These are phyloP conservation scores for Cornus suecica DNA, from an alignment of 148 eudicot genomes.

Conservation along the genomic window DNA sequence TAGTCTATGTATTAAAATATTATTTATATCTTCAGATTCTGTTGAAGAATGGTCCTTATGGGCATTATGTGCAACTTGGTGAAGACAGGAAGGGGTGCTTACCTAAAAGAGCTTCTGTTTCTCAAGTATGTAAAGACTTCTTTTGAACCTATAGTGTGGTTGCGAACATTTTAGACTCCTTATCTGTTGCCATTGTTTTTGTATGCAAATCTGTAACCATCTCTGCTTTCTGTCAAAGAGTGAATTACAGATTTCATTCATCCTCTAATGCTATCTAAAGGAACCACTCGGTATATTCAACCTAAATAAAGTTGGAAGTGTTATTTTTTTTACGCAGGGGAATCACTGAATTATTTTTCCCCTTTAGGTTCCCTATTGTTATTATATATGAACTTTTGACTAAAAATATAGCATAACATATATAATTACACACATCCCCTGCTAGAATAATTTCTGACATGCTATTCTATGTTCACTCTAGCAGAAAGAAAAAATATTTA, in stretches of 20 bases:
- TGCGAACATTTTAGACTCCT: background rate
- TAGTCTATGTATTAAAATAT: background rate
- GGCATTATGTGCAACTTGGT: constrained; percentile 90
- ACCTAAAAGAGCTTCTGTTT: constrained; percentile 74
- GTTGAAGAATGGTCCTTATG: constrained; percentile 85
- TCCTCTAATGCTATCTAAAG: background rate
- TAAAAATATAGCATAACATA: no score
- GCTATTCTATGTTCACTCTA: no score
- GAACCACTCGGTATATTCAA: background rate
- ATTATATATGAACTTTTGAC: no score
- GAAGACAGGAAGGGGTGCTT: constrained; percentile 82
- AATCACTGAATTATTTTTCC: background rate
- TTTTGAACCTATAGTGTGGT: background rate
- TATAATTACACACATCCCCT: no score
- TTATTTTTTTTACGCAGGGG: background rate
- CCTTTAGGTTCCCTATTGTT: background rate
- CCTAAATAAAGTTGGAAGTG: background rate
- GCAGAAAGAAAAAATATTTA: no score
- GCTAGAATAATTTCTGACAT: no score
- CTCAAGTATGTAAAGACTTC: constrained; percentile 41
- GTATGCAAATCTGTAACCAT: background rate
- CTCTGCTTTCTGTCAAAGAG: background rate
- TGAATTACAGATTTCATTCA: background rate
- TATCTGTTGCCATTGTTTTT: background rate
- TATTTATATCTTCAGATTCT: constrained; percentile 51